Evolutionary conservation across 805 yeast species (phyloP), one percentile per base, ranked within the genome.

Genomic region (Candida endomychidarum): DNA sequence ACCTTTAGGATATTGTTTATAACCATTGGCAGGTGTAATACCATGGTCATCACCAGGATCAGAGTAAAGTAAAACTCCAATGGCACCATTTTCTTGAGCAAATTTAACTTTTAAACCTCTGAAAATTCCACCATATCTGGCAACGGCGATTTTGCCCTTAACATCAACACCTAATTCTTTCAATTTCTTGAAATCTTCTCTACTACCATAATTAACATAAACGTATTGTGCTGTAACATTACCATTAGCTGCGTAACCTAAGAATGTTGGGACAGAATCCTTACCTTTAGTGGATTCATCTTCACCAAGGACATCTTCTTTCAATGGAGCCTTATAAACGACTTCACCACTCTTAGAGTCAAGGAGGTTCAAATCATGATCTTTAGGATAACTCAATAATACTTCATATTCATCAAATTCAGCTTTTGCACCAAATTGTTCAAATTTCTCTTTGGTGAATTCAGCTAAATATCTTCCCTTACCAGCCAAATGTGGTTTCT

Each of bases 171-270:
- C 70, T 20, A 61, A 51, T 2, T 56, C 49, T 10, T 57, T 40
- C 35, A 83, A 59, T 2, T 42, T 27, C 4, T 55, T 63, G 46
- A 81, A 83, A 53, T 84, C 90, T 11, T 74, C 72, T 1, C 50
- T 42, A 0, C 72, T 60, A 0, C 85, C 91, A 55, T 79, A 81
- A 50, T 82, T 82, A 5, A 70, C 83, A 55, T 67, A 82, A 0
- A 82, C 70, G 48, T 63, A 84, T 26, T 67, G 63, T 0, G 78
- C 75, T 3, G 75, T 71, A 9, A 78, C 78, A 38, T 77, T 72
- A 1, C 86, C 89, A 50, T 72, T 74, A 8, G 83, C 79, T 1
- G 85, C 80, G 50, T 81, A 83, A 0, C 80, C 81, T 57, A 81
- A 78, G 51, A 74, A 81, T 0, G 81, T 78, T 2, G 75, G 78